A percentile compares a stretch with the other conserved stretches of the same genome.
phyloP scores from a whole-genome alignment of 2,329 filamentous ascomycete species.

The Trichophyton schoenleinii region DNA sequence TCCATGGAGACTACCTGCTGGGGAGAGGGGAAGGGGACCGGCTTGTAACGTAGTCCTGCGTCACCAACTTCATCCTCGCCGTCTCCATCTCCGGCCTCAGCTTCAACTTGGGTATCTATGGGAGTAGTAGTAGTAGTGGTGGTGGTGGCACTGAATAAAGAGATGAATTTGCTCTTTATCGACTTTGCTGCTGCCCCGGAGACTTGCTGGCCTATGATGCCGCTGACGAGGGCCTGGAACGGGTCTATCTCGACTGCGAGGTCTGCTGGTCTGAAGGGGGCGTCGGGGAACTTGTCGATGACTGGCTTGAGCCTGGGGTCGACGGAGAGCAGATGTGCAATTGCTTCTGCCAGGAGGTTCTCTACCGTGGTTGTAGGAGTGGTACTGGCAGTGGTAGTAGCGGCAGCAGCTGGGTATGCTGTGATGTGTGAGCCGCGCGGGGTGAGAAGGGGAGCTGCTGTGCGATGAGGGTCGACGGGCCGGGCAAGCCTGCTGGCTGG shows the following conservation, averaged over 20 bases:
- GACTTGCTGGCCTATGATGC: conserved; percentile 94
- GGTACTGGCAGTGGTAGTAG: conserved; percentile 24
- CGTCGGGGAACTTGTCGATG: conserved; percentile 63
- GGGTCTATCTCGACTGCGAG: conserved; percentile 79
- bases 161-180: conserved; percentile 76
- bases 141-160: conserved; percentile 44
- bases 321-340: conserved; percentile 57
- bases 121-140: not conserved
- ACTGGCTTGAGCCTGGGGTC: conserved; percentile 61
- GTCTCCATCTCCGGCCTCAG: conserved; percentile 4
- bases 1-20: conserved; percentile 53
- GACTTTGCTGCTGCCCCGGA: conserved; percentile 81
- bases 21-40: conserved; percentile 58
- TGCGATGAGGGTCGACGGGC: conserved; percentile 36
- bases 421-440: conserved; percentile 36
- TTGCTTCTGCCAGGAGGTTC: conserved; percentile 62
- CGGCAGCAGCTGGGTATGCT: conserved; percentile 32
- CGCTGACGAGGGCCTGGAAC: conserved; percentile 67
- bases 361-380: conserved; percentile 49
- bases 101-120: conserved; percentile 6
- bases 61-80: not conserved
- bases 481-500: conserved; percentile 26
- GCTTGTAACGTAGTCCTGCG: conserved; percentile 2
- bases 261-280: conserved; percentile 66
- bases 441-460: conserved; percentile 38